phyloP scores from a whole-genome alignment of 257 asterid genomes.

The Jasminum sambac region DNA sequence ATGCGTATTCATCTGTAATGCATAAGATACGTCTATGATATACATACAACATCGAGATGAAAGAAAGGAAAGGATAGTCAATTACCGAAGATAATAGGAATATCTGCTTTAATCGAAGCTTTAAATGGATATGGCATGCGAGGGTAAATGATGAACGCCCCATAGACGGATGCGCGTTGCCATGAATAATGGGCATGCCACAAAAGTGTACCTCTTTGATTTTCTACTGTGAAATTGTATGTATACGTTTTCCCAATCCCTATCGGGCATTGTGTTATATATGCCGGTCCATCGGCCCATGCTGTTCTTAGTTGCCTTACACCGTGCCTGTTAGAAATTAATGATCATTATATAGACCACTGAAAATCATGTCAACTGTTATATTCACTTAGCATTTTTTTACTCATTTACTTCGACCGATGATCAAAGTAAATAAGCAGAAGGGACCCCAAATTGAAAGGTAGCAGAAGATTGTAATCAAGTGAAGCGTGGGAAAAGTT shows the following conservation, averaged over 20 bases:
- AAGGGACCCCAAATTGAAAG: not conserved
- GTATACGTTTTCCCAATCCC: constrained; percentile 46
- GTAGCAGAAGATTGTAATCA: not conserved
- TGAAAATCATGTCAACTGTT: too few species aligned
- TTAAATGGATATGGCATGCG: constrained; percentile 57
- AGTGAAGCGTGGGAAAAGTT: not conserved
- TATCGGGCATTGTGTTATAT: constrained; percentile 79
- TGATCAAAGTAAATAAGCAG: not conserved
- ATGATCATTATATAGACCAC: too few species aligned
- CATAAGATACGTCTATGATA: not conserved
- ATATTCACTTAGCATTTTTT: too few species aligned
- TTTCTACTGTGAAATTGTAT: constrained; percentile 51
- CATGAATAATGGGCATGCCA: constrained; percentile 90
- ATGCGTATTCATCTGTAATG: too few species aligned
- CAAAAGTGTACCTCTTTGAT: constrained; percentile 73
- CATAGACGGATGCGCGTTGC: constrained; percentile 81
- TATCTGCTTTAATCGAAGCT: constrained; percentile 26
- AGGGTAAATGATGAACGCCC: constrained; percentile 77
- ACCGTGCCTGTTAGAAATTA: constrained; percentile 59
- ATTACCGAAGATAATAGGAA: constrained; percentile 60
- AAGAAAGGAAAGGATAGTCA: not conserved
- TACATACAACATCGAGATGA: not conserved
- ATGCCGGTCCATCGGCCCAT: constrained; percentile 92
- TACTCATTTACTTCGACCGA: too few species aligned
- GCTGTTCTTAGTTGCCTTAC: constrained; percentile 62